Base-by-base conservation (phyloP, 345 rosid genomes). In the Brassica carinata region DNA sequence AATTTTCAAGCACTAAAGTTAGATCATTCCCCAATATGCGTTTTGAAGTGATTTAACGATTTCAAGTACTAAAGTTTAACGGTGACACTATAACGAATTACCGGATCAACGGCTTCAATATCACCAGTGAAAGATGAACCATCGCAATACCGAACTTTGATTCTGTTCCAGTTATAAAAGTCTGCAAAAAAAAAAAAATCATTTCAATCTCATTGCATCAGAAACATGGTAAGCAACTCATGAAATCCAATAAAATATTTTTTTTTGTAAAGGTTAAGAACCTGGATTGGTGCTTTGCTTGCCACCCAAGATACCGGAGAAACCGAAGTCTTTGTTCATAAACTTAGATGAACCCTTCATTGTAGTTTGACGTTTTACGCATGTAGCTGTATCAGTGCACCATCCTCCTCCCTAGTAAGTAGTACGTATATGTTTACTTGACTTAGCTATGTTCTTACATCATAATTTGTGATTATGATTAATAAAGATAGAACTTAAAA, bases 51-150 rank as follows among this genome's bases (percentile, higher is more conserved):
- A n/a, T 79, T 6, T 3, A 11, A 5, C 5, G 5, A 53, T 5
- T 57, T 58, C 3, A 76, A 27, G 18, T 14, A 14, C 30, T 26
- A 30, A 51, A 27, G 5, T 36, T 57, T 26, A 59, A 30, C 0
- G 53, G 40, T n/a, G 8, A 71, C 3, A 19, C 38, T 13, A 2
- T 5, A 8, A 10, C 9, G 3, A 78, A 86, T 85, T 84, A 92
- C 98, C 58, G 93, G 96, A 84, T 96, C 69, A 8, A 93, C 98
- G 45, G 85, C 88, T 81, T 88, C 87, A 38, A 86, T 85, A 78
- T 96, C 96, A 0, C 99, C 98, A 0, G 99, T 92, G 80, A 89
- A 96, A 0, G 99, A 96, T 67, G 98, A 83, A 17, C 98, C 99
- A 75, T 96, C 98, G 53, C 99, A 96, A 77, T 96, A 96, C 73